Evolutionary conservation across 2,329 filamentous ascomycete species (phyloP).

Genomic region (Sclerotinia spermophila): DNA sequence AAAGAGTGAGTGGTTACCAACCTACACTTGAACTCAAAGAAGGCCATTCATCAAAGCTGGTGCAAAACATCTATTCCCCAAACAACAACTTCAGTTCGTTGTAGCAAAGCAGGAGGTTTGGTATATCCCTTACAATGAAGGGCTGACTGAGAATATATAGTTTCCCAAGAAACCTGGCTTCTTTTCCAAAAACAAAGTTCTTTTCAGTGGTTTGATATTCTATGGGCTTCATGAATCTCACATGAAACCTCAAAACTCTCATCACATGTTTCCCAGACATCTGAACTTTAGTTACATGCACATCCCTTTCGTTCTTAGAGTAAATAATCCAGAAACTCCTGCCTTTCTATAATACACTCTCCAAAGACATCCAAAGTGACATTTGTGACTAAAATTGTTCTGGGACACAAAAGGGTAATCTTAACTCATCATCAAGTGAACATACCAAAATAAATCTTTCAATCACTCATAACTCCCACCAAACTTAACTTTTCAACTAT

Average conservation of each 20-base stretch:
- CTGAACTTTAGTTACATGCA: not conserved
- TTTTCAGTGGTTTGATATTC: not conserved
- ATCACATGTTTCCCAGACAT: not conserved
- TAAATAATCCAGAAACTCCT: too few relatives aligned
- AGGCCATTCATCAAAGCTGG: not conserved
- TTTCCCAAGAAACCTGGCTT: not conserved
- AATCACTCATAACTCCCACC: not conserved
- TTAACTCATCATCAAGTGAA: not conserved
- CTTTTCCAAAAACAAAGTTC: not conserved
- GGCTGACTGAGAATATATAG: too few relatives aligned
- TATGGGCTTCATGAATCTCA: not conserved
- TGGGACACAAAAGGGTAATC: not conserved
- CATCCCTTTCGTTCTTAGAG: not conserved
- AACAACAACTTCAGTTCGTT: not conserved
- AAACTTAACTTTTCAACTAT: not conserved
- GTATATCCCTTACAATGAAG: not conserved
- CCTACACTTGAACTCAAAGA: too few relatives aligned
- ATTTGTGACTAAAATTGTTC: not conserved
- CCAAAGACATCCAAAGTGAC: not conserved
- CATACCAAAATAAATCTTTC: not conserved
- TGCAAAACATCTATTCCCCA: not conserved
- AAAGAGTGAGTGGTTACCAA: too few relatives aligned
- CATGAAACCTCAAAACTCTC: not conserved
- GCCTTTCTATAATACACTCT: rapidly evolving
- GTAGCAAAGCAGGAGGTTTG: not conserved